Percentiles rank a stretch among this genome's conserved stretches.
Conservation (phyloP, 192 early-diverging fungal genomes). For the Gaertneriomyces semiglobifer region DNA sequence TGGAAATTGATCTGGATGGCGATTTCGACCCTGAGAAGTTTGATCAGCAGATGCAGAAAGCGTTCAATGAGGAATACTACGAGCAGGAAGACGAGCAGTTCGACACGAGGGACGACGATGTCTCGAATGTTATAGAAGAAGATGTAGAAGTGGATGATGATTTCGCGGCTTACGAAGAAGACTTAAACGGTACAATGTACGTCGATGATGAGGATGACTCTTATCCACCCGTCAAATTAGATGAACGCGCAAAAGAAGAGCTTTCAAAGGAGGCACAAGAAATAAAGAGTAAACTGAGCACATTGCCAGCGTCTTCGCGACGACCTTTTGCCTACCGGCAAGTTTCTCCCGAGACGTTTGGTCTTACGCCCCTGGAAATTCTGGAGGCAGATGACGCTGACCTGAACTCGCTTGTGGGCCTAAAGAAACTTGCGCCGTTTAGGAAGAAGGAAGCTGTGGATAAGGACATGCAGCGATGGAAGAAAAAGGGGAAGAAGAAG, state of each 20-base stretch:
- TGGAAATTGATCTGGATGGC: conserved; percentile 79
- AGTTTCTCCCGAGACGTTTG: conserved; percentile 71
- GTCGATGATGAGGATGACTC: no score
- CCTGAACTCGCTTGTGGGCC: conserved; percentile 77
- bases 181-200: no score
- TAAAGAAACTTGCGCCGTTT: conserved; percentile 87
- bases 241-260: no score
- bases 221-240: no score
- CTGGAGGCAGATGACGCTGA: conserved; percentile 85
- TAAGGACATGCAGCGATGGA: conserved; percentile 25
- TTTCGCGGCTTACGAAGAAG: no score
- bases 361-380: conserved; percentile 81
- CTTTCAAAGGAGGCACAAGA: conserved; percentile 34
- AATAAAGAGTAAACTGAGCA: conserved; percentile 83
- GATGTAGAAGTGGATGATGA: no score
- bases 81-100: conserved; percentile 21
- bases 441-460: conserved; percentile 24
- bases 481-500: conserved; percentile 38
- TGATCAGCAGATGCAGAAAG: conserved; percentile 77
- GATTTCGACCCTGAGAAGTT: conserved; percentile 89
- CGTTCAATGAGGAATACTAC: conserved; percentile 77
- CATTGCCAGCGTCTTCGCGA: conserved; percentile 56
- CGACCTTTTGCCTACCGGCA: conserved; percentile 87
- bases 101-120: no score
- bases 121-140: no score